Percentiles rank a stretch among this genome's conserved stretches.
phyloP scores from a whole-genome alignment of 768 basidiomycete genomes.

The Holtermannia corniformis region DNA sequence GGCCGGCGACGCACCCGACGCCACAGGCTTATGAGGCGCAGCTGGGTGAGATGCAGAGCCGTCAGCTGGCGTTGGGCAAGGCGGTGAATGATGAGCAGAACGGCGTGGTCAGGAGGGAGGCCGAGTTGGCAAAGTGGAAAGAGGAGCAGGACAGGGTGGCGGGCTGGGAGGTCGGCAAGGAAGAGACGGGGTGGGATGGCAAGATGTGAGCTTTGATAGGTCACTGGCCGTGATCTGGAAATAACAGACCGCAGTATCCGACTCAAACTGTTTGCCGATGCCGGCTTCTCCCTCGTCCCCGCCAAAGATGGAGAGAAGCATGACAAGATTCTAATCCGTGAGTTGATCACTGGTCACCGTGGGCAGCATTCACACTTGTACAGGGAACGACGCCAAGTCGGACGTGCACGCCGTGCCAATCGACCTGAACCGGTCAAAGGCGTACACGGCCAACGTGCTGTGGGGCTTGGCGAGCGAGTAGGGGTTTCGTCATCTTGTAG shows the following conservation, averaged over 20 bases:
- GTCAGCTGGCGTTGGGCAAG: slow-evolving; percentile 21
- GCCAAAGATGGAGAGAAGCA: slow-evolving; percentile 6
- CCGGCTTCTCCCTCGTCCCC: slow-evolving; percentile 23
- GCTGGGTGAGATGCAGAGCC: slow-evolving; percentile 18
- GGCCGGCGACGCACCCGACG: slow-evolving; percentile 22
- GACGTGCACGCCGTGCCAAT: slow-evolving; percentile 27
- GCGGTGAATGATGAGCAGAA: slow-evolving; percentile 27
- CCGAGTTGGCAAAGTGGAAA: slow-evolving; percentile 19
- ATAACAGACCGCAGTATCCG: slow-evolving; percentile 12
- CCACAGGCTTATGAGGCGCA: slow-evolving; percentile 22
- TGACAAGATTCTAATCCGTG: slow-evolving; percentile 27
- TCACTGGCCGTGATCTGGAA: too few relatives aligned
- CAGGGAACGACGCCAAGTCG: slow-evolving; percentile 30
- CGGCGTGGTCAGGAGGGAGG: slow-evolving; percentile 20
- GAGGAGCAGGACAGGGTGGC: slow-evolving; percentile 24
- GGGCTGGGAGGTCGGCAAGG: slow-evolving; percentile 18
- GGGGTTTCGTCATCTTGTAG: too few relatives aligned
- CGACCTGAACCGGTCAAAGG: slow-evolving; percentile 23
- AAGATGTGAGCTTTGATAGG: slow-evolving; percentile 18
- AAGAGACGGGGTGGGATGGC: slow-evolving; percentile 17
- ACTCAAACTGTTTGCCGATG: slow-evolving; percentile 24
- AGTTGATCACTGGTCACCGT: slow-evolving; percentile 4
- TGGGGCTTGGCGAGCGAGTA: slow-evolving; percentile 15
- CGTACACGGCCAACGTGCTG: slow-evolving; percentile 25
- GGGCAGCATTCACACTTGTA: not conserved